These are phyloP conservation scores for Vaccinium vitisidaea DNA, from an alignment of 148 eudicot species.

Conservation along the genomic window DNA sequence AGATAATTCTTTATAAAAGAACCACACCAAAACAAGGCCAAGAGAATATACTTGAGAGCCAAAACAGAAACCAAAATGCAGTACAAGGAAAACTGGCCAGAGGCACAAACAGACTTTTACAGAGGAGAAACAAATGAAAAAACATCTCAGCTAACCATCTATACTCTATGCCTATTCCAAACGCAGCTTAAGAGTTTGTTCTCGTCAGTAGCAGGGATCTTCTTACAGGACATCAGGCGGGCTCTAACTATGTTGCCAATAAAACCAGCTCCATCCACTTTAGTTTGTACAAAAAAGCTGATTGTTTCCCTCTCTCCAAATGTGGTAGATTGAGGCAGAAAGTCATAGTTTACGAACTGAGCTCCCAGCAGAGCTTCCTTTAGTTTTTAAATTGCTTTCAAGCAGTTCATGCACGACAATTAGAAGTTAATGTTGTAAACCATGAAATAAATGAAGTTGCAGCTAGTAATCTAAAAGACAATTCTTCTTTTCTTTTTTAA, in stretches of 20 bases:
- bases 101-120: background rate
- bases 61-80: background rate
- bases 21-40: background rate
- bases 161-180: background rate
- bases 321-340: too few relatives aligned
- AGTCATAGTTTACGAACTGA: too few relatives aligned
- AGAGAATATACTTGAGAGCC: background rate
- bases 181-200: background rate
- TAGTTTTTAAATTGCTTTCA: conserved; percentile 3
- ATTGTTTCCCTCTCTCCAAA: too few relatives aligned
- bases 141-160: background rate
- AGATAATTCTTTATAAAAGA: background rate
- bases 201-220: background rate
- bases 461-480: background rate
- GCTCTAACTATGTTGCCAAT: background rate
- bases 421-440: background rate
- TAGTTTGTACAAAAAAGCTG: too few relatives aligned
- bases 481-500: background rate
- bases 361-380: background rate
- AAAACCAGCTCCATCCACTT: background rate
- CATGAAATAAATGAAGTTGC: background rate
- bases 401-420: background rate
- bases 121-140: background rate
- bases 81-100: background rate
- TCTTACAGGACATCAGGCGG: background rate